Evolutionary conservation across 2,329 filamentous ascomycete genomes (phyloP).

Genomic region (Samsoniella hepiali): DNA sequence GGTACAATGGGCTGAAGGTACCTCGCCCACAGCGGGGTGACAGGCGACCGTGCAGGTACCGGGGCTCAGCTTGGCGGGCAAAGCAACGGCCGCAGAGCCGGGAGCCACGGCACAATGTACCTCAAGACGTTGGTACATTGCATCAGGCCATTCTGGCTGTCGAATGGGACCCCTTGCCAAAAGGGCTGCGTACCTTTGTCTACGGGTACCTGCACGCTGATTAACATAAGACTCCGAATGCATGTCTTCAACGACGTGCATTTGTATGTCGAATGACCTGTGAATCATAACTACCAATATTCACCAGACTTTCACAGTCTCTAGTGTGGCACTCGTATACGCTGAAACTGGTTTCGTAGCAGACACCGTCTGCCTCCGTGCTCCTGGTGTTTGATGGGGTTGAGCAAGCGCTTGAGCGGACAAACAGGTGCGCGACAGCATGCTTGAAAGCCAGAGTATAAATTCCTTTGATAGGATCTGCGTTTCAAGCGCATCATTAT

Average conservation of each 20-base stretch:
- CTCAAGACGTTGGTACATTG: not conserved
- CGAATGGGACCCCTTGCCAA: not conserved
- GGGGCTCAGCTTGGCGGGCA: not conserved
- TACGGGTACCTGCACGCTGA: not conserved
- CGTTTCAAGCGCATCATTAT: not conserved
- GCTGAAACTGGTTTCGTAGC: constrained; percentile 7
- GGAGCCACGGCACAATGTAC: not conserved
- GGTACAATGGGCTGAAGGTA: not conserved
- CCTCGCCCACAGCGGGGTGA: not conserved
- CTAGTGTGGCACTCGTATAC: not conserved
- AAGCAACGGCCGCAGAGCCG: not conserved
- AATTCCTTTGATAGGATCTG: not conserved
- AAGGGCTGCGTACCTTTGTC: not conserved
- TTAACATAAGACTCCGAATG: not conserved
- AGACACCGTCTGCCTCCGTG: not conserved
- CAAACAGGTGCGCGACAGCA: not conserved
- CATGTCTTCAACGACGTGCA: not conserved
- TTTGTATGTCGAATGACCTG: not conserved
- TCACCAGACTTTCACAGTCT: not conserved
- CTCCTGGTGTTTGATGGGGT: not conserved
- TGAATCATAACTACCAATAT: not conserved
- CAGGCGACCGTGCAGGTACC: not conserved
- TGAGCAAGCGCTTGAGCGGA: not conserved
- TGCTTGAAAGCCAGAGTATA: not conserved
- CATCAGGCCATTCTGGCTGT: not conserved